Base-by-base conservation (phyloP, 208 protist genomes). In the Trypanosoma melophagium region DNA sequence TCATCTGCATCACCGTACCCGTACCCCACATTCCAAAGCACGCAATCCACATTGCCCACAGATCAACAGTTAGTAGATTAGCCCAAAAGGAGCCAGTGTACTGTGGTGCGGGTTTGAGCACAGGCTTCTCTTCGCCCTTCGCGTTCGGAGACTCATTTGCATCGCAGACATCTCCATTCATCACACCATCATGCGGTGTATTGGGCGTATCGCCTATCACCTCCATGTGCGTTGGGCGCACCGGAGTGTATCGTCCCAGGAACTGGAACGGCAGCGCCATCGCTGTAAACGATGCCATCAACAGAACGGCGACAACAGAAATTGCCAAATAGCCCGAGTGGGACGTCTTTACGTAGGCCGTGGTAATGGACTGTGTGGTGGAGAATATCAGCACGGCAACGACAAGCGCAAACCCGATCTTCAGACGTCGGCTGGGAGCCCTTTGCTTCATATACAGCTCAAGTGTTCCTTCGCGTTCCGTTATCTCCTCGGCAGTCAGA, bases 11-110 rank as follows among this genome's bases (percentile, higher is more conserved):
- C 53, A 93, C 82, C 7, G 76, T 81, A 19, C 74, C 82, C 9
- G 82, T 89, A 44, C 87, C 87, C 83, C 83, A 87, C 79, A 88
- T 74, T 54, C 83, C 83, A 45, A 90, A 90, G 69, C 77, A 89
- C 38, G 66, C 69, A 7, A 88, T 22, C 81, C 83, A 90, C 67
- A 90, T 66, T 16, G 86, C 79, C 87, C 87, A 93, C 21, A 93
- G 64, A 49, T 90, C 83, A 5, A 82, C 13, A 22, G 82, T 81
- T n/a, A 89, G 69, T 41, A 91, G 67, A 60, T 91, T 74, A 47
- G 60, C 55, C 84, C 82, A 90, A 83, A 94, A 94, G 25, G 69
- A 68, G 8, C 69, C 73, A 12, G 41, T 8, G 70, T 89, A 88
- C 75, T 94, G 88, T 49, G 84, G 84, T 38, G 44, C 41, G 9